Evolutionary conservation across 371 early-diverging fungal species (phyloP).

Genomic region (Mortierella sp.): DNA sequence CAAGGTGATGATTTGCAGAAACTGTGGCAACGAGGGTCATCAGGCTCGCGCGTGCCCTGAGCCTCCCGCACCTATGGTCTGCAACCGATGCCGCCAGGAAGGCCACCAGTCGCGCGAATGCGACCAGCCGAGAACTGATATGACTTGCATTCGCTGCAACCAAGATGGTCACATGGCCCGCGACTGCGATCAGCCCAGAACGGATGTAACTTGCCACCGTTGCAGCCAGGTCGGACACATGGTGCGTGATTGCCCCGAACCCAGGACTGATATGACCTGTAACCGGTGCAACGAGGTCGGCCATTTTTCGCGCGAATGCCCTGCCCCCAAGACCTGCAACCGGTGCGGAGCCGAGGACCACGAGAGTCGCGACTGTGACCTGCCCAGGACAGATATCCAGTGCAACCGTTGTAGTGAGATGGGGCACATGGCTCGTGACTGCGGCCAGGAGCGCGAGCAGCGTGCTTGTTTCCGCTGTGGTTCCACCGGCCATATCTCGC

Average conservation of each 20-base stretch:
- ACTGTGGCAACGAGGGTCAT: constrained; percentile 44
- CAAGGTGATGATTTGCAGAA: constrained; percentile 58
- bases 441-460: not conserved
- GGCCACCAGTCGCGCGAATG: constrained; percentile 43
- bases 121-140: constrained; percentile 36
- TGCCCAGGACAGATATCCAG: constrained; percentile 54
- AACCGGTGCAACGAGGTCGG: constrained; percentile 23
- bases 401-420: constrained; percentile 21
- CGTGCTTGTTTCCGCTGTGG: constrained; percentile 14
- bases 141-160: constrained; percentile 41
- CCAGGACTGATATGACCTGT: constrained; percentile 27
- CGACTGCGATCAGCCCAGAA: constrained; percentile 43
- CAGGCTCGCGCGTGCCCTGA: constrained; percentile 54
- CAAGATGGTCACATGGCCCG: constrained; percentile 34
- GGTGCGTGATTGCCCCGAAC: constrained; percentile 62
- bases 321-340: constrained; percentile 21
- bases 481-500: constrained; percentile 38
- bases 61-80: constrained; percentile 20
- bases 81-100: constrained; percentile 58
- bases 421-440: constrained; percentile 28
- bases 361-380: constrained; percentile 15
- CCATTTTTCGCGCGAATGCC: constrained; percentile 33
- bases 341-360: constrained; percentile 27
- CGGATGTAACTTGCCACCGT: constrained; percentile 69
- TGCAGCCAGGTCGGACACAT: constrained; percentile 75